Evolutionary conservation across 2,329 filamentous ascomycete genomes (phyloP).

Genomic region (Sphaerostilbella broomeana): DNA sequence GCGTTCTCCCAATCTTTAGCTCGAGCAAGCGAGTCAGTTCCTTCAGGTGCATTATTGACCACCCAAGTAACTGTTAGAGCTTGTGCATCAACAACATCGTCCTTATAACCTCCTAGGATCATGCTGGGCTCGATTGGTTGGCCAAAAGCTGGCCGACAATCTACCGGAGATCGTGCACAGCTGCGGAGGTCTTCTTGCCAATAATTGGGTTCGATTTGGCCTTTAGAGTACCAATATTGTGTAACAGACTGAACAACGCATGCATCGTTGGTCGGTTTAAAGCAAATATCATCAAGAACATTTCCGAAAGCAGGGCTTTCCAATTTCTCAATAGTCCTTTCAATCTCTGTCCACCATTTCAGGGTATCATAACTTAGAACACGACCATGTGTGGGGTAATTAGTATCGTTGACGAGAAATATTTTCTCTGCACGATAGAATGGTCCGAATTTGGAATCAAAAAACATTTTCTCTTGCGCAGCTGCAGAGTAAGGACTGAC

Average conservation of each 20-base stretch:
- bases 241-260: slow-evolving; percentile 93
- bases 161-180: slow-evolving; percentile 73
- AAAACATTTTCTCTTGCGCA: slow-evolving; percentile 88
- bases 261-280: slow-evolving; percentile 82
- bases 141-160: slow-evolving; percentile 80
- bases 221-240: slow-evolving; percentile 71
- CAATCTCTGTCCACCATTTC: slow-evolving; percentile 88
- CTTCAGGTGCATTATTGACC: slow-evolving; percentile 76
- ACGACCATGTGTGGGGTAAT: slow-evolving; percentile 56
- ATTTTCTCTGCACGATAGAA: slow-evolving; percentile 93
- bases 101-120: slow-evolving; percentile 74
- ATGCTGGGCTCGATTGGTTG: slow-evolving; percentile 82
- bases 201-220: slow-evolving; percentile 31
- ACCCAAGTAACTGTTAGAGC: slow-evolving; percentile 94
- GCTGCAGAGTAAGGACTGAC: slow-evolving; percentile 91
- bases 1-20: slow-evolving; percentile 88
- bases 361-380: slow-evolving; percentile 86
- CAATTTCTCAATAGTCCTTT: slow-evolving; percentile 66
- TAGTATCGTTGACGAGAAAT: slow-evolving; percentile 86
- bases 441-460: slow-evolving; percentile 86
- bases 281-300: slow-evolving; percentile 78
- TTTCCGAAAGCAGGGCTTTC: slow-evolving; percentile 63
- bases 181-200: slow-evolving; percentile 68
- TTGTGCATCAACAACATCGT: slow-evolving; percentile 62
- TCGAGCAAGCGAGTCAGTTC: slow-evolving; percentile 58